phyloP scores from a whole-genome alignment of 2,329 filamentous ascomycete genomes.

The Sodiomyces alkalinus region DNA sequence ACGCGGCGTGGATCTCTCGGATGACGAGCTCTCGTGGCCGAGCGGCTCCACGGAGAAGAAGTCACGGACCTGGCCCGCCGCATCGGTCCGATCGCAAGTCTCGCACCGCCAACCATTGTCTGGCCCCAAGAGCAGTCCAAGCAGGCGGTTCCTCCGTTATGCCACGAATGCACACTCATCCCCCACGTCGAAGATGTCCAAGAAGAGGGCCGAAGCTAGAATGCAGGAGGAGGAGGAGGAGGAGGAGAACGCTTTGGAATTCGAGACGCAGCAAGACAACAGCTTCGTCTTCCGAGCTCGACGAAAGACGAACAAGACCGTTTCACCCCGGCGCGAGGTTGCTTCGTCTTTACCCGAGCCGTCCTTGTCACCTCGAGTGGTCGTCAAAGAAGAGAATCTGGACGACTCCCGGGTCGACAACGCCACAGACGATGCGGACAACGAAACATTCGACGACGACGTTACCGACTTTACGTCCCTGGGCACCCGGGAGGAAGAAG shows the following conservation, averaged over 20 bases:
- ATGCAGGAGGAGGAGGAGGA: too few relatives aligned
- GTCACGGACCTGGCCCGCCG: slow-evolving; percentile 3
- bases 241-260: background rate
- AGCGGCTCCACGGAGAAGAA: slow-evolving; percentile 3
- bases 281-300: slow-evolving; percentile 18
- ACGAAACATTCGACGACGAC: background rate
- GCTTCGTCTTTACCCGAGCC: background rate
- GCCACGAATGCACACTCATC: too few relatives aligned
- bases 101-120: slow-evolving; percentile 11
- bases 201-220: background rate
- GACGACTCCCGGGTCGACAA: too few relatives aligned
- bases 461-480: slow-evolving; percentile 1
- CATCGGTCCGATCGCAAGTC: slow-evolving; percentile 9
- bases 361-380: background rate
- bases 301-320: background rate
- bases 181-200: background rate
- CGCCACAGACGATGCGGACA: too few relatives aligned
- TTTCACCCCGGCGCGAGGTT: background rate
- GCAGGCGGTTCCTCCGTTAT: background rate
- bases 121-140: slow-evolving; percentile 3
- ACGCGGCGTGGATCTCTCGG: background rate
- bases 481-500: background rate
- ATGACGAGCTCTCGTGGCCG: slow-evolving; percentile 1
- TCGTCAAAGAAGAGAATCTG: too few relatives aligned
- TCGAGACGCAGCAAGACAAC: slow-evolving; percentile 16